Percentiles rank a stretch among this genome's conserved stretches.
phyloP scores from a whole-genome alignment of 805 yeast species.

The Brettanomyces custersianus region DNA sequence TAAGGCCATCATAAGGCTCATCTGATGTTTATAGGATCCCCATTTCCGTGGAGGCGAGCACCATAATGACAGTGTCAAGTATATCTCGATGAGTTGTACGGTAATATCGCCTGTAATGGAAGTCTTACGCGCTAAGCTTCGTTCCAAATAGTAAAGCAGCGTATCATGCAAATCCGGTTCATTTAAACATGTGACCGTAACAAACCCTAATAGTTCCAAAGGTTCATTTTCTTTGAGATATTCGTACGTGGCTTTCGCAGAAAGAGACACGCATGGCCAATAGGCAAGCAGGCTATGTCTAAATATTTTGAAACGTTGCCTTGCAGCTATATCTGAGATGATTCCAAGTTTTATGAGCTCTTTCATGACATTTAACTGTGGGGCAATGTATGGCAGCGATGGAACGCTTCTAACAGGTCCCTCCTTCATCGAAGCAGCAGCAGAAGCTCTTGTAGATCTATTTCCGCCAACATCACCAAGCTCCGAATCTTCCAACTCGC shows the following conservation, averaged over 20 bases:
- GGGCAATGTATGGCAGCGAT: constrained; percentile 28
- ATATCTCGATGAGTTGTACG: constrained; percentile 32
- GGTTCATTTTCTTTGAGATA: constrained; percentile 35
- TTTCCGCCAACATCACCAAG: not conserved
- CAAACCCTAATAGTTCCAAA: constrained; percentile 31
- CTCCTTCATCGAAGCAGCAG: constrained; percentile 28
- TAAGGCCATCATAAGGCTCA: constrained; percentile 36
- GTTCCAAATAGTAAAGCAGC: constrained; percentile 35
- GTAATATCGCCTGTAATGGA: constrained; percentile 36
- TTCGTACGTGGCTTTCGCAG: constrained; percentile 29
- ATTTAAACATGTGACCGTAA: constrained; percentile 40
- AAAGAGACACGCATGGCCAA: constrained; percentile 41
- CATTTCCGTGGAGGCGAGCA: constrained; percentile 42
- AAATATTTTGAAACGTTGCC: constrained; percentile 27
- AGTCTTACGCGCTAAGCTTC: constrained; percentile 34
- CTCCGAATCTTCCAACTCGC: constrained; percentile 6
- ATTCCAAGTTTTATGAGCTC: constrained; percentile 30
- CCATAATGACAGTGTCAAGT: constrained; percentile 41
- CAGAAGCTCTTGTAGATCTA: constrained; percentile 2
- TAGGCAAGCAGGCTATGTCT: constrained; percentile 30
- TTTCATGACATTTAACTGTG: constrained; percentile 27
- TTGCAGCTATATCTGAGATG: constrained; percentile 27
- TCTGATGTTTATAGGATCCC: constrained; percentile 46
- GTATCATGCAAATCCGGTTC: constrained; percentile 34
- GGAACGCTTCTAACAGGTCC: constrained; percentile 26